Conservation (phyloP, 257 asterid species). For the Solanum appendiculatum region DNA sequence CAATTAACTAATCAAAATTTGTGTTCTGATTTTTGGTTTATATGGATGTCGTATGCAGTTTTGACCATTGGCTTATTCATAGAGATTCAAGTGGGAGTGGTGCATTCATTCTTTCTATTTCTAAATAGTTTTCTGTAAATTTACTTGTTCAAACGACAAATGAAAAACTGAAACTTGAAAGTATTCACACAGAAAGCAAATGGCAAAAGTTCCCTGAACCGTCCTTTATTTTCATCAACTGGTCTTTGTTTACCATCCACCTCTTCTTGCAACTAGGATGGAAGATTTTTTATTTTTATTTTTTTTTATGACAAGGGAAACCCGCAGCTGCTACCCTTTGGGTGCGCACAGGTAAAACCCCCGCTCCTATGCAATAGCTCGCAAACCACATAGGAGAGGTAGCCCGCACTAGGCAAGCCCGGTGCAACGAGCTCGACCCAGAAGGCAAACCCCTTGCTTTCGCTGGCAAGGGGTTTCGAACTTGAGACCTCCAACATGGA, state of each 20-base stretch:
- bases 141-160: not conserved
- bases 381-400: too few relatives aligned
- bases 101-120: not conserved
- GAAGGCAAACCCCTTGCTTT: too few relatives aligned
- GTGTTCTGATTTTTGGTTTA: not conserved
- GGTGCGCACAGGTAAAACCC: too few relatives aligned
- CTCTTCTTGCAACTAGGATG: not conserved
- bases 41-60: not conserved
- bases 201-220: not conserved
- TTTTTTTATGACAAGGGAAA: too few relatives aligned
- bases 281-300: too few relatives aligned
- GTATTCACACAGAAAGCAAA: not conserved
- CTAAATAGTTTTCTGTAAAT: not conserved
- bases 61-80: not conserved
- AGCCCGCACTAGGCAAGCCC: too few relatives aligned
- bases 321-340: too few relatives aligned
- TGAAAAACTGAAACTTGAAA: not conserved
- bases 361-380: too few relatives aligned
- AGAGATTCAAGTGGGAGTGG: not conserved
- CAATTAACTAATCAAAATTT: not conserved
- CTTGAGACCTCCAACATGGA: too few relatives aligned
- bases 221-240: not conserved
- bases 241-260: not conserved
- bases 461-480: too few relatives aligned
- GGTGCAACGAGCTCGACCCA: too few relatives aligned